Conservation (phyloP, 2,329 filamentous ascomycete species). For the Escovopsis sp. region DNA sequence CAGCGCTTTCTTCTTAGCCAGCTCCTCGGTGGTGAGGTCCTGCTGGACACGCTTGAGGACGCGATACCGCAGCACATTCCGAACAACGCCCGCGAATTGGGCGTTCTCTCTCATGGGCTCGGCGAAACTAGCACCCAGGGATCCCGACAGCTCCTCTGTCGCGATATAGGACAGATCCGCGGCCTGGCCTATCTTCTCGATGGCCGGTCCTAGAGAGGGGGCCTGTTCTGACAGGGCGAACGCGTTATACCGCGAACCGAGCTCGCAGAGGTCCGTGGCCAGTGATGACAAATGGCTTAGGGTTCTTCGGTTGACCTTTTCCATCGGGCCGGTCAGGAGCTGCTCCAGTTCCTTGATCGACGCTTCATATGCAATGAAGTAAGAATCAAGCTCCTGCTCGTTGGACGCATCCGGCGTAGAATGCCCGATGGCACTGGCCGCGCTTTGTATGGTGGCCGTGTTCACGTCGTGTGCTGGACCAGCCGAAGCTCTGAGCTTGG, state of each 20-base stretch:
- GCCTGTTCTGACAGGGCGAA: constrained; percentile 92
- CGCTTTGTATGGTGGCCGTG: constrained; percentile 22
- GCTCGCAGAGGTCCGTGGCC: constrained; percentile 75
- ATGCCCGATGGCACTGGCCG: constrained; percentile 51
- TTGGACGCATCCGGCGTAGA: constrained; percentile 69
- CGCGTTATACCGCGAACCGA: constrained; percentile 91
- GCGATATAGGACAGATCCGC: constrained; percentile 93
- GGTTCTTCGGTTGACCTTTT: constrained; percentile 87
- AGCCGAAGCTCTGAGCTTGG: constrained; percentile 57
- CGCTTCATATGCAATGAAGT: constrained; percentile 85
- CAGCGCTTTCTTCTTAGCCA: constrained; percentile 69
- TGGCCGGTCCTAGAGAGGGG: constrained; percentile 74
- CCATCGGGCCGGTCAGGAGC: constrained; percentile 81
- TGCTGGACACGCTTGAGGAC: constrained; percentile 92
- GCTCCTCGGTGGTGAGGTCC: constrained; percentile 89
- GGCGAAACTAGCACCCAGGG: constrained; percentile 83
- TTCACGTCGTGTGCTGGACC: constrained; percentile 20
- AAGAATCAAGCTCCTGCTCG: constrained; percentile 86
- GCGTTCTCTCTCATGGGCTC: constrained; percentile 97
- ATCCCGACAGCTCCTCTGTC: constrained; percentile 76
- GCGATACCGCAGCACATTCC: constrained; percentile 74
- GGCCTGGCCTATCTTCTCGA: constrained; percentile 87
- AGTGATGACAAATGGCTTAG: constrained; percentile 72
- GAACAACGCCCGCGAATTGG: constrained; percentile 89
- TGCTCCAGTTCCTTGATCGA: constrained; percentile 85